A percentile compares a stretch with the other conserved stretches of the same genome.
Evolutionary conservation across 441 rosid species (phyloP).

Genomic region (Bruguiera hainesii): DNA sequence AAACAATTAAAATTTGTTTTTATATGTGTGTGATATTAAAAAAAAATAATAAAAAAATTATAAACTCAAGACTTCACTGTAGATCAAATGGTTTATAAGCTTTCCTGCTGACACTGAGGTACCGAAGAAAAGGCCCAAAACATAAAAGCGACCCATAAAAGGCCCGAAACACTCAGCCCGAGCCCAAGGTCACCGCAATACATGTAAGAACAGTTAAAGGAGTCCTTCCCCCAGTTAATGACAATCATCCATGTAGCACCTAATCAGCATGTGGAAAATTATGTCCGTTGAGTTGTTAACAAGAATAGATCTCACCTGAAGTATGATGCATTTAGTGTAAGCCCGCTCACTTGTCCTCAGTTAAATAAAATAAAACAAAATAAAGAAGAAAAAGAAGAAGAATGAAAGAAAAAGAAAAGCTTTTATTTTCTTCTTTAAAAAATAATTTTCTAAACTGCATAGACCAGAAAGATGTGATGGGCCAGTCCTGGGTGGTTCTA

Average conservation of each 20-base stretch:
- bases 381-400: no score
- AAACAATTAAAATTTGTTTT: no score
- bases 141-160: no score
- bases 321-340: conserved; percentile 71
- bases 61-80: no score
- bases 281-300: conserved; percentile 27
- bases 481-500: conserved; percentile 4
- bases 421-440: background rate
- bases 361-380: background rate
- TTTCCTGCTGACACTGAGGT: no score
- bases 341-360: conserved; percentile 16
- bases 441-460: background rate
- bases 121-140: no score
- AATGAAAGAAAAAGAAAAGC: background rate
- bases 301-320: conserved; percentile 57
- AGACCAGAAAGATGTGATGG: background rate
- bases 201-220: conserved; percentile 33
- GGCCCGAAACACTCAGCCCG: no score
- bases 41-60: no score
- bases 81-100: no score
- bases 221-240: conserved; percentile 41
- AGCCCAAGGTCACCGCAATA: no score
- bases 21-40: no score
- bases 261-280: conserved; percentile 60
- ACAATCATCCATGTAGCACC: conserved; percentile 71